These are phyloP conservation scores for Rhododendron ferrugineum DNA, from an alignment of 148 eudicot species.

Conservation along the genomic window DNA sequence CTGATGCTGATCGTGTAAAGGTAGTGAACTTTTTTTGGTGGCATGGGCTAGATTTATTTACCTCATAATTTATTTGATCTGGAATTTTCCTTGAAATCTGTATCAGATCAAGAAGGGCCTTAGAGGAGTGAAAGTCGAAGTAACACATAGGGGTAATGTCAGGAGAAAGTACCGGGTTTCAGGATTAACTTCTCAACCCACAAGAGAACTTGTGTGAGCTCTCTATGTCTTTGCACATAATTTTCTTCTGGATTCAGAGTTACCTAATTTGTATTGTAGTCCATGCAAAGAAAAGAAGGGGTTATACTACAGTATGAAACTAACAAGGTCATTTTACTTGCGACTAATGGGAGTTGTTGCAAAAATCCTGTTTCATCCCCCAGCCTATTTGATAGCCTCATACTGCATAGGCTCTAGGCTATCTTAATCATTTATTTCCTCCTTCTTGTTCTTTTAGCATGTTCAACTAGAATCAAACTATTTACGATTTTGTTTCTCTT, in stretches of 20 bases:
- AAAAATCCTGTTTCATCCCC: background rate
- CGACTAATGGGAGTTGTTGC: background rate
- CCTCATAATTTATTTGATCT: background rate
- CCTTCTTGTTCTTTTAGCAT: background rate
- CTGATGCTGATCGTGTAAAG: conserved; percentile 71
- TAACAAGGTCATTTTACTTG: background rate
- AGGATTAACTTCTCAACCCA: conserved; percentile 69
- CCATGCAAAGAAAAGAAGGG: background rate
- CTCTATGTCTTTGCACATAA: background rate
- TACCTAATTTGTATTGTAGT: background rate
- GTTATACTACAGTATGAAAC: background rate
- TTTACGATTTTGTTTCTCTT: background rate
- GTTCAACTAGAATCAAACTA: background rate
- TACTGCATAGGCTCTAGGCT: background rate
- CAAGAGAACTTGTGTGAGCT: conserved; percentile 65
- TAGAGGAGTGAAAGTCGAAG: conserved; percentile 75
- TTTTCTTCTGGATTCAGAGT: background rate
- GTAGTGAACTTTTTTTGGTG: conserved; percentile 20
- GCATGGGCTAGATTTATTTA: background rate
- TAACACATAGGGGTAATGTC: conserved; percentile 56
- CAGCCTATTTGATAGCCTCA: background rate
- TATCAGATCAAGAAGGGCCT: conserved; percentile 59
- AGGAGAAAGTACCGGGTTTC: conserved; percentile 73
- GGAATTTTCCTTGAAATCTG: background rate
- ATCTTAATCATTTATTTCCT: background rate